Evolutionary conservation across 371 early-diverging fungal genomes (phyloP), one percentile per base, ranked within the genome.

Genomic region (Circinella minor): DNA sequence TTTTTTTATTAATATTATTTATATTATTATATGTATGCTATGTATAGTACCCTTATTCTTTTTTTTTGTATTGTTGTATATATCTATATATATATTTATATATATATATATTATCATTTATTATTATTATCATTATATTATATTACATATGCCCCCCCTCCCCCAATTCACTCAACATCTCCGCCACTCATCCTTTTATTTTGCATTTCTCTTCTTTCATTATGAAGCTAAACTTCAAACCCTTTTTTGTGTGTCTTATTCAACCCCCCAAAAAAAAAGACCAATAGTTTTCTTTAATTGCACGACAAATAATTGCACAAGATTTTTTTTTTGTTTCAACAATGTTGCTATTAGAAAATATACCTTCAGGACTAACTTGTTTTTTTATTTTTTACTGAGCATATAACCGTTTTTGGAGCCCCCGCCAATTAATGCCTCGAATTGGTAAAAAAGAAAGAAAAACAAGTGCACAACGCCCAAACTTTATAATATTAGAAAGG

Each of bases 21-120:
- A 55, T 38, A 51, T 66, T 18, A 51, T 27, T 2, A 57, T 57
- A 17, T 57, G n/a, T 57, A 57, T 57, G 57, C 57, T 57, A 57
- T 57, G 57, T 57, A 57, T 57, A 57, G 57, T 57, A 66, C 55
- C n/a, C 48, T 20, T 65, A 48, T 51, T 27, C 36, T 65, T 36
- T 55, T 66, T 55, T 43, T 27, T 4, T 20, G 15, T 27, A 27
- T 20, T 57, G 27, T 57, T 27, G 18, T 17, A 38, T 39, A 8
- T 61, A 46, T 39, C 14, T 61, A 18, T 27, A 37, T 39, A 43
- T 39, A 9, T 43, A 43, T 43, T 6, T 39, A 39, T 39, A 39
- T 39, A 6, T 39, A 39, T 61, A n/a, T 27, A 61, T 61, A 38
- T 61, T 27, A 18, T 61, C 57, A 17, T 57, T 57, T 57, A n/a